A percentile compares a stretch with the other conserved stretches of the same genome.
Evolutionary conservation across 1,284 basidiomycete species (phyloP).

Genomic region (Stereum hirsutum): DNA sequence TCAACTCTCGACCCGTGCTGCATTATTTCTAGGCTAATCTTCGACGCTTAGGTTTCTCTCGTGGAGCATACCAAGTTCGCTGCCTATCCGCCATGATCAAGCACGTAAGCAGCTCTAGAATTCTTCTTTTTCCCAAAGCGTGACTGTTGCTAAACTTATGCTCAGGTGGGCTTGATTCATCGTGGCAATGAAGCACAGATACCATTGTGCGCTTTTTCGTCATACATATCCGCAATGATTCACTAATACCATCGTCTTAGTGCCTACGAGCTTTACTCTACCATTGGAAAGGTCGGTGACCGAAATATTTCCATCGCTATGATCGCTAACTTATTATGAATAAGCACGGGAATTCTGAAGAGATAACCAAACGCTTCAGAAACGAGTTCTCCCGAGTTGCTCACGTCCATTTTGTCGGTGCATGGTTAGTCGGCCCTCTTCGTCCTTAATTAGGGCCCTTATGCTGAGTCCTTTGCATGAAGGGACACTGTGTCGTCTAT

Average conservation of each 20-base stretch:
- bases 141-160: neutral
- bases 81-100: slow-evolving; percentile 27
- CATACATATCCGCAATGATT: neutral
- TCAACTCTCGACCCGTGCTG: neutral
- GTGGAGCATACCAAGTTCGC: slow-evolving; percentile 30
- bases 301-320: too few relatives aligned
- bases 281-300: neutral
- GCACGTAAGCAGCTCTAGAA: slow-evolving; percentile 16
- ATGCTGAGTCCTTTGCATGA: neutral
- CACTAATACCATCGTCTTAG: slow-evolving; percentile 9
- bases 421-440: slow-evolving; percentile 19
- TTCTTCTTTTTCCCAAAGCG: neutral
- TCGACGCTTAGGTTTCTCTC: slow-evolving; percentile 25
- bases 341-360: neutral
- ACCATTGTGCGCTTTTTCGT: slow-evolving; percentile 20
- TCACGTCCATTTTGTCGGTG: slow-evolving; percentile 26
- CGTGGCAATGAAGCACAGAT: slow-evolving; percentile 26
- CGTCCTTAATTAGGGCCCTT: neutral
- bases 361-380: slow-evolving; percentile 15
- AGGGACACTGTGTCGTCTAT: slow-evolving; percentile 24
- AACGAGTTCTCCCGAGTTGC: slow-evolving; percentile 17
- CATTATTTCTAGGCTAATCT: too few relatives aligned
- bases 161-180: slow-evolving; percentile 23
- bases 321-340: too few relatives aligned
- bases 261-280: slow-evolving; percentile 21